Conservation (phyloP, 73 alveolate species). For the Uronychia binucleata region DNA sequence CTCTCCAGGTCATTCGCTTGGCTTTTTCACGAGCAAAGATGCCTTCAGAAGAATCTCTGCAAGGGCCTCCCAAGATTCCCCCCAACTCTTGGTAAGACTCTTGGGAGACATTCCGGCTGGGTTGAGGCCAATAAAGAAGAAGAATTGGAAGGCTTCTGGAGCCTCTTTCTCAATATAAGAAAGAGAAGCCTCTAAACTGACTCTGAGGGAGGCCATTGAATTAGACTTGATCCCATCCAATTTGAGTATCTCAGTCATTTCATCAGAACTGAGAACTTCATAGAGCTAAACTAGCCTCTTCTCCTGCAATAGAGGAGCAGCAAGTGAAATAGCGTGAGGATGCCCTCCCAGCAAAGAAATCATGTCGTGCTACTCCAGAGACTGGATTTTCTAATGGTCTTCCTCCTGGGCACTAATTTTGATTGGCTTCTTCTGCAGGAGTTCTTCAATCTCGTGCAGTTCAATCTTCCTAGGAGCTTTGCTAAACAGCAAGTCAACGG, state of each 20-base stretch:
- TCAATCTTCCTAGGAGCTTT: slow-evolving; percentile 44
- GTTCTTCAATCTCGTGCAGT: slow-evolving; percentile 40
- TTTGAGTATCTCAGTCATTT: slow-evolving; percentile 24
- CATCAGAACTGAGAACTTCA: slow-evolving; percentile 24
- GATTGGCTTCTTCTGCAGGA: slow-evolving; percentile 12
- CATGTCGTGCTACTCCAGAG: slow-evolving; percentile 45
- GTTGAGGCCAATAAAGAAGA: slow-evolving; percentile 43
- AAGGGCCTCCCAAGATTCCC: slow-evolving; percentile 20
- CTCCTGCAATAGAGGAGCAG: slow-evolving; percentile 41
- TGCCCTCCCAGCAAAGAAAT: slow-evolving; percentile 49
- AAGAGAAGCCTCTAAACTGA: slow-evolving; percentile 40
- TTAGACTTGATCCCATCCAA: slow-evolving; percentile 31
- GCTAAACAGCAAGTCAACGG: slow-evolving; percentile 23
- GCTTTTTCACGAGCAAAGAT: slow-evolving; percentile 12
- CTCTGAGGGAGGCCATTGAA: slow-evolving; percentile 33
- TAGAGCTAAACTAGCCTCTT: slow-evolving; percentile 42
- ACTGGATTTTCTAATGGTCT: slow-evolving; percentile 1
- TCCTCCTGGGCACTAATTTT: slow-evolving; percentile 2
- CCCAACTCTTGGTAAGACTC: slow-evolving; percentile 3
- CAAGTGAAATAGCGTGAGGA: slow-evolving; percentile 59
- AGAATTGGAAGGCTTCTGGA: slow-evolving; percentile 15
- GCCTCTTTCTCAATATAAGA: slow-evolving; percentile 19
- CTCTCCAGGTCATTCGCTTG: neutral
- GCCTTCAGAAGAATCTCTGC: slow-evolving; percentile 36
- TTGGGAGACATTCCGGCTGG: slow-evolving; percentile 42